Evolutionary conservation across 2,329 filamentous ascomycete genomes (phyloP), one percentile per base, ranked within the genome.

Genomic region (Tolypocladium ophioglossoides): DNA sequence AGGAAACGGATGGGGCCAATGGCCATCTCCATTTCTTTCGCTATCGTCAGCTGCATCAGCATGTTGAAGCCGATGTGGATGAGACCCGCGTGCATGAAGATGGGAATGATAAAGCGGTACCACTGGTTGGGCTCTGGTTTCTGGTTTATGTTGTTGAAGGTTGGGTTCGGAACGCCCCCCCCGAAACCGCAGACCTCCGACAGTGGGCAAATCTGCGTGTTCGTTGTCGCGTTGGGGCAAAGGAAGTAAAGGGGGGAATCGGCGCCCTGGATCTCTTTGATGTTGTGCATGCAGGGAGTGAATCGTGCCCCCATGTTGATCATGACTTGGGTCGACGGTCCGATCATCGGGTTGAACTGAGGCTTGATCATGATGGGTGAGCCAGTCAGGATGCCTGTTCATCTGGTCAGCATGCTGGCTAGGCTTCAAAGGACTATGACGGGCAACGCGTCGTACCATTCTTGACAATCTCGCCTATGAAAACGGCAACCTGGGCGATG

Each of bases 221-320:
- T 74, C 1, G 80, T 82, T 0, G 87, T 91, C 0, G 85, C 80
- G 64, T 89, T 90, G 2, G 94, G 92, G 69, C 94, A 97, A 4
- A 86, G 85, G 79, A 90, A 96, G 32, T 65, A 68, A 52, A 86
- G 77, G 4, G 65, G 61, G 2, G 65, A 62, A 5, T 65, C 63
- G 8, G 72, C 72, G 55, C 82, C 76, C 63, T 86, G 85, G 38
- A 91, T 76, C 49, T 77, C 79, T 46, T 80, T 68, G 59, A 88
- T 79, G 62, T 88, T 90, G 74, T 92, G 91, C 94, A 99, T 99
- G 71, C 94, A 99, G 8, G 91, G 89, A 3, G 87, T 83, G 67
- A 89, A 99, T 57, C 94, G 85, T 41, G 91, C 89, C 55, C 94
- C 94, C 89, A 99, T 96, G 70, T 95, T 95, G 74, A 97, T 96